phyloP scores from a whole-genome alignment of 169 alveolate species.

The Babesia caballi region DNA sequence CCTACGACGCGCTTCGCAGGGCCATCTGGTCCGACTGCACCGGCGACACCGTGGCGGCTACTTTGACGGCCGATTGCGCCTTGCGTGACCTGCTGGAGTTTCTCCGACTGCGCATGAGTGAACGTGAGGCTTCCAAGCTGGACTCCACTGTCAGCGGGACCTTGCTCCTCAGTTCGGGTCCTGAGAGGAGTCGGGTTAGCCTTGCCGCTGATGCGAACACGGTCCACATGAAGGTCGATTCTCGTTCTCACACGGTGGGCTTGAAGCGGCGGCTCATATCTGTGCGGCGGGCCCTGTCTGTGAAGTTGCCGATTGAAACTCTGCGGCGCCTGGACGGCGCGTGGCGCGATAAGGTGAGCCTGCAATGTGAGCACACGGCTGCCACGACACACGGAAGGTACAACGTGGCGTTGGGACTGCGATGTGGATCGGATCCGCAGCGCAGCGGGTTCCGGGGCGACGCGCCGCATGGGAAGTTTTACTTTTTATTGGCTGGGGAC shows the following conservation, averaged over 20 bases:
- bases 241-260: not conserved
- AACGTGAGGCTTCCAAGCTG: not conserved
- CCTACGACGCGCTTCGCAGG: not conserved
- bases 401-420: conserved; percentile 1
- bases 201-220: not conserved
- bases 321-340: not conserved
- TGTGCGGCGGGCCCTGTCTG: not conserved
- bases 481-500: conserved; percentile 11
- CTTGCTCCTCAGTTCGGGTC: not conserved
- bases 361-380: not conserved
- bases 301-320: not conserved
- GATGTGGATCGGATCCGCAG: not conserved
- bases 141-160: not conserved
- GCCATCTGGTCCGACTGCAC: conserved; percentile 14
- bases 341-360: not conserved
- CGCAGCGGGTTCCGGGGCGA: conserved; percentile 24
- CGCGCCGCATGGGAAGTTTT: not conserved
- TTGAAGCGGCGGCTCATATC: not conserved
- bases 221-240: not conserved
- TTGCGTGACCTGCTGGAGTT: not conserved
- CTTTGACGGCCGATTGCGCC: conserved; percentile 2
- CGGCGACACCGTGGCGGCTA: conserved; percentile 5
- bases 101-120: not conserved
- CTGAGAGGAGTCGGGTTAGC: not conserved
- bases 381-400: not conserved